Evolutionary conservation across 768 basidiomycete species (phyloP).

Genomic region (Podaxis mareebaensis): DNA sequence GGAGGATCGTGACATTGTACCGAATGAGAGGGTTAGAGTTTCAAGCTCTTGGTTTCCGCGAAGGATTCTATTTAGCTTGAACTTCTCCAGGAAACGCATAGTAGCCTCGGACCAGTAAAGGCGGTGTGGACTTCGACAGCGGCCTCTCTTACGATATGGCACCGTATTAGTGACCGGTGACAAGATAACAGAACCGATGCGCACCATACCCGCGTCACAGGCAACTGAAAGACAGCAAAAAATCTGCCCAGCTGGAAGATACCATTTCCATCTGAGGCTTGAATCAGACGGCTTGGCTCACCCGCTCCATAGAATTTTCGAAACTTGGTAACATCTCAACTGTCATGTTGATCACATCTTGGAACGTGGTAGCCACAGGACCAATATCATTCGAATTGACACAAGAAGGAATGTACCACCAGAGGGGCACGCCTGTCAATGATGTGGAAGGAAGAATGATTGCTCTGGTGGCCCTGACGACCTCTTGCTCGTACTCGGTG

Average conservation of each 20-base stretch:
- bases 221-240: not conserved
- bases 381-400: too few relatives aligned
- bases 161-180: not conserved
- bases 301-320: not conserved
- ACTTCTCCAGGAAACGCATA: not conserved
- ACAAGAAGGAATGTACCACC: not conserved
- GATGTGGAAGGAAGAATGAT: not conserved
- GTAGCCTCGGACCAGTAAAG: not conserved
- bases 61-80: conserved; percentile 1
- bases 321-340: not conserved
- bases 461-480: not conserved
- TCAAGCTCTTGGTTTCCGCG: conserved; percentile 9
- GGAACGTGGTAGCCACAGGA: not conserved
- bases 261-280: not conserved
- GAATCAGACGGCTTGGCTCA: not conserved
- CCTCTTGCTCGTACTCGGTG: conserved; percentile 1
- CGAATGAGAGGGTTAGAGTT: not conserved
- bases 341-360: not conserved
- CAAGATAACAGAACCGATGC: not conserved
- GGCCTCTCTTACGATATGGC: not conserved
- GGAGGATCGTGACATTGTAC: conserved; percentile 10
- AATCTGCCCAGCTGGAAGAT: not conserved
- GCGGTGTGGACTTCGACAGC: not conserved
- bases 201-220: not conserved
- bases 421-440: not conserved